Evolutionary conservation across 2,329 filamentous ascomycete species (phyloP).

Genomic region (Sporothrix inflata): DNA sequence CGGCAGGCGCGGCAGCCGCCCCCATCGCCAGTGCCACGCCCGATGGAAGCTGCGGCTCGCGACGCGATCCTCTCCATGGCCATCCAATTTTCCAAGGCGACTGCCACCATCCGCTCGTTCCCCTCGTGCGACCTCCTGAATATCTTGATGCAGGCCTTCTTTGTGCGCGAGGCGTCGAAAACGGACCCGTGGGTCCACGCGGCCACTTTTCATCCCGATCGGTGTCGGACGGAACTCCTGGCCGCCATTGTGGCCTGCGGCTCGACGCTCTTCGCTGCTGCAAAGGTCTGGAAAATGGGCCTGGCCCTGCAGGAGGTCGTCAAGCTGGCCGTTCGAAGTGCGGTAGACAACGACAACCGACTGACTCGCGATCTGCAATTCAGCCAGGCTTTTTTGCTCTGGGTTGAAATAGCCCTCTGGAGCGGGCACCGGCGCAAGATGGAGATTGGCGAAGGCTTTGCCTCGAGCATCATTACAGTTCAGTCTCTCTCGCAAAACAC

Average conservation of each 20-base stretch:
- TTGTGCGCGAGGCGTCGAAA: background rate
- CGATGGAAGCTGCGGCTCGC: background rate
- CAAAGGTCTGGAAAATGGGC: background rate
- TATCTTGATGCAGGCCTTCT: background rate
- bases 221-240: background rate
- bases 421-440: constrained; percentile 7
- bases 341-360: constrained; percentile 10
- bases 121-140: background rate
- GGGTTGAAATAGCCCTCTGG: constrained; percentile 7
- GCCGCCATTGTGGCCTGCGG: background rate
- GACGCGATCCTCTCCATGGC: constrained; percentile 1
- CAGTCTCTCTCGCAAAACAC: background rate
- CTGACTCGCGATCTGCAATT: background rate
- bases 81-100: background rate
- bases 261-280: background rate
- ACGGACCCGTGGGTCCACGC: background rate
- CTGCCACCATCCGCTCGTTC: background rate
- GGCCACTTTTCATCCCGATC: background rate
- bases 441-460: constrained; percentile 14
- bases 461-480: constrained; percentile 4
- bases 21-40: background rate
- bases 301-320: background rate
- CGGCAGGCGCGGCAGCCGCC: background rate
- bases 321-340: background rate
- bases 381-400: background rate